Evolutionary conservation across 352 stramenopile genomes (phyloP), one percentile per base, ranked within the genome.

Genomic region (Phytophthora palmivora): DNA sequence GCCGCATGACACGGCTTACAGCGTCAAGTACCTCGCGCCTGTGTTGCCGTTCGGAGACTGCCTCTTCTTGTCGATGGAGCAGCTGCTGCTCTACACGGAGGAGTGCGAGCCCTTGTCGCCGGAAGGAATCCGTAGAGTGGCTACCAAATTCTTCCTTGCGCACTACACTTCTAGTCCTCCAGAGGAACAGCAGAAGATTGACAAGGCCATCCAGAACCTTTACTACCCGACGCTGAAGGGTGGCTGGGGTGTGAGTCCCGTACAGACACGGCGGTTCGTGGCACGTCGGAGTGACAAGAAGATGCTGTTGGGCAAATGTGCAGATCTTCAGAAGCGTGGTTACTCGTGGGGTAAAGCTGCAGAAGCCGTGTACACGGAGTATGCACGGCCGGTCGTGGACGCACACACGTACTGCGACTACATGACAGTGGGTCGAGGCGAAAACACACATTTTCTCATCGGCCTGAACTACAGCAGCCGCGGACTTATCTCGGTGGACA

Each of bases 51-150:
- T 92, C 38, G 87, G 87, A 10, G 87, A 96, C 71, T 96, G 87
- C 52, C 82, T 96, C 34, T 96, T 94, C 47, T 60, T 96, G 15
- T 94, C 84, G 10, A 94, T 96, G 76, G 87, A 96, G 64, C 87
- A 96, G 65, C 59, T 96, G 12, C 58, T 93, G 54, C 65, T 94
- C 37, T 92, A 94, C 73, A 90, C 85, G 42, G 87, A 96, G 47
- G 87, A 93, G 36, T 93, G 86, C 51, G 82, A 96, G 57, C 84
- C 86, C 16, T 56, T 94, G 43, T 65, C 75, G 4, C 79, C 87
- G 3, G 77, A 85, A 22, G 72, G 78, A 4, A 92, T 96, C 41
- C 85, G 87, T 26, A 59, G 79, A 41, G 82, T 94, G 14, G 85
- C 84, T 24, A 84, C 86, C 37, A 88, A 91, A 57, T 89, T 88